A percentile compares a stretch with the other conserved stretches of the same genome.
These are phyloP conservation scores for Centella asiatica DNA, from an alignment of 129 eudicot genomes.

Conservation along the genomic window DNA sequence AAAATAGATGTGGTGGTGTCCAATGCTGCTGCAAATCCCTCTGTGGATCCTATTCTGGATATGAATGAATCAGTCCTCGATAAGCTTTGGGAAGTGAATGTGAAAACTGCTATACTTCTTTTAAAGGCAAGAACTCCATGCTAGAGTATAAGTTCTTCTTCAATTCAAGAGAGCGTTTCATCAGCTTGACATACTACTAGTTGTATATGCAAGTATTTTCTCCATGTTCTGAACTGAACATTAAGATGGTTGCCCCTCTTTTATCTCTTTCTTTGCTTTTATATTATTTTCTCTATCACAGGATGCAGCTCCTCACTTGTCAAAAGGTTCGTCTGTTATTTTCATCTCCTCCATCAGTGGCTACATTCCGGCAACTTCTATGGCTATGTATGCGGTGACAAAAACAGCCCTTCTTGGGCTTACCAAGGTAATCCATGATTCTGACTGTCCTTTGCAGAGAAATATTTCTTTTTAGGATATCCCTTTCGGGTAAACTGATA, in stretches of 20 bases:
- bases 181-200: too few species aligned
- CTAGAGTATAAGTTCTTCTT: constrained; percentile 1
- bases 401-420: constrained; percentile 96
- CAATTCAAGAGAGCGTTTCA: too few species aligned
- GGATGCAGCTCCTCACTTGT: constrained; percentile 78
- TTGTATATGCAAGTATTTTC: not conserved
- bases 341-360: constrained; percentile 62
- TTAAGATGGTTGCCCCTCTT: not conserved
- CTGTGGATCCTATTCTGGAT: constrained; percentile 51
- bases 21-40: constrained; percentile 94
- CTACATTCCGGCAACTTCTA: constrained; percentile 35
- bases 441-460: not conserved
- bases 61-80: constrained; percentile 73
- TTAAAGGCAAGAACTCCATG: constrained; percentile 42
- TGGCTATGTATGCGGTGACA: constrained; percentile 94
- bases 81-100: constrained; percentile 91
- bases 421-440: constrained; percentile 52
- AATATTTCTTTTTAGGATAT: not conserved
- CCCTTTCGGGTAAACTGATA: not conserved
- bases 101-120: constrained; percentile 72
- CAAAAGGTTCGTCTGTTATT: constrained; percentile 60
- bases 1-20: constrained; percentile 83
- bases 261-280: not conserved
- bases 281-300: constrained; percentile 11
- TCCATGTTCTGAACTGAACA: not conserved